Base-by-base conservation (phyloP, 306 rosid species). In the Oxytropis ochrocephala region DNA sequence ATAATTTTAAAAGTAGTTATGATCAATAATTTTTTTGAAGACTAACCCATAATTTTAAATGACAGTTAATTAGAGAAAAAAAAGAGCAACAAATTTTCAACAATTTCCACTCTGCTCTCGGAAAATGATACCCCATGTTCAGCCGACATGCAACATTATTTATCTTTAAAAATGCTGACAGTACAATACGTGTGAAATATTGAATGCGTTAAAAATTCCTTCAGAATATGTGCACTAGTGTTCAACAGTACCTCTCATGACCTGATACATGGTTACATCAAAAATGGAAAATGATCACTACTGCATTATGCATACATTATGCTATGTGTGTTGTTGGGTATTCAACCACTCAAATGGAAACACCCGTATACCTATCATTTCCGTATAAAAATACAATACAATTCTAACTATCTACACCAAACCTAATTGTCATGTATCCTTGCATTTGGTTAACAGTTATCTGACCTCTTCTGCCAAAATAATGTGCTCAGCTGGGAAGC, bases 381-480 rank as follows among this genome's bases (percentile, higher is more conserved):
- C 57, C 74, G 53, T 58, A 52, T 53, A 75, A 13, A 59, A 7
- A 65, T 67, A 60, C 64, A 74, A 74, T 57, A 54, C 73, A 24
- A 1, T 24, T 4, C 0, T 70, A 74, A 53, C 39, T 74, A 70
- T 59, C 48, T 52, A 72, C 55, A 67, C 57, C 64, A 62, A 51
- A 29, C 60, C 55, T 36, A 72, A 47, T 55, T 68, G 62, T 49
- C 30, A 52, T 79, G 12, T 41, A 77, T 43, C 48, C 27, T 46
- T 49, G 30, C 36, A 69, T 65, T 66, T 66, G 70, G 80, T 75
- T 73, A 66, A 57, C 52, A 57, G 46, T 41, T 59, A 73, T 66
- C 61, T 35, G 60, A 64, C 11, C 52, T 74, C 65, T 59, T 71
- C 72, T 59, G 75, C 78, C 43, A 67, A 85, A 71, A 39, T 65